Percentiles rank a stretch among this genome's conserved stretches.
Evolutionary conservation across 805 yeast genomes (phyloP).

Genomic region (Ogataea pini): DNA sequence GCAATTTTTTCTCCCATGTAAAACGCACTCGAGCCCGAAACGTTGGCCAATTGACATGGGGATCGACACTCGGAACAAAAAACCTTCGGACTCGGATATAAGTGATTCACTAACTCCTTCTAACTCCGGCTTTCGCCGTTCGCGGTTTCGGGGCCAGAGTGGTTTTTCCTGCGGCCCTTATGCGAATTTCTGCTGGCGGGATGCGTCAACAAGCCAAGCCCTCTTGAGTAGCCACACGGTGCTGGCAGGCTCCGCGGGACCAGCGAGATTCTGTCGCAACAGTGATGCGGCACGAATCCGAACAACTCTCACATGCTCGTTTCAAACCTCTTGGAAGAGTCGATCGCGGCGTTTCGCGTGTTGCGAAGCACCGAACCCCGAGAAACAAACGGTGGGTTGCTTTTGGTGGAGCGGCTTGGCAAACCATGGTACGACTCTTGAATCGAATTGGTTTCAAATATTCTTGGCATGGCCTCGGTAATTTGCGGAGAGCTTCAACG

Average conservation of each 20-base stretch:
- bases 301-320: neutral
- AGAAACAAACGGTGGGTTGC: too few species aligned
- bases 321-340: too few species aligned
- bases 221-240: too few species aligned
- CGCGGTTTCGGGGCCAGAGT: neutral
- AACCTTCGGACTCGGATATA: neutral
- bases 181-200: neutral
- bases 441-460: too few species aligned
- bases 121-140: neutral
- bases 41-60: neutral
- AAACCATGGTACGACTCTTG: too few species aligned
- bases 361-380: neutral
- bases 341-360: neutral
- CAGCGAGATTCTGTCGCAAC: too few species aligned
- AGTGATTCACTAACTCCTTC: neutral
- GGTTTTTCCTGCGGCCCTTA: neutral
- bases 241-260: too few species aligned
- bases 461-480: too few species aligned
- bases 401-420: too few species aligned
- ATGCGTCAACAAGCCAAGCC: neutral
- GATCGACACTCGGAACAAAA: neutral
- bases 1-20: neutral
- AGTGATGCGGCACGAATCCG: neutral
- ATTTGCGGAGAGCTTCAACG: too few species aligned
- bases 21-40: neutral